Percentiles rank a stretch among this genome's conserved stretches.
phyloP scores from a whole-genome alignment of 1,139 yeast genomes.

The Saccharomyces pastorianus region DNA sequence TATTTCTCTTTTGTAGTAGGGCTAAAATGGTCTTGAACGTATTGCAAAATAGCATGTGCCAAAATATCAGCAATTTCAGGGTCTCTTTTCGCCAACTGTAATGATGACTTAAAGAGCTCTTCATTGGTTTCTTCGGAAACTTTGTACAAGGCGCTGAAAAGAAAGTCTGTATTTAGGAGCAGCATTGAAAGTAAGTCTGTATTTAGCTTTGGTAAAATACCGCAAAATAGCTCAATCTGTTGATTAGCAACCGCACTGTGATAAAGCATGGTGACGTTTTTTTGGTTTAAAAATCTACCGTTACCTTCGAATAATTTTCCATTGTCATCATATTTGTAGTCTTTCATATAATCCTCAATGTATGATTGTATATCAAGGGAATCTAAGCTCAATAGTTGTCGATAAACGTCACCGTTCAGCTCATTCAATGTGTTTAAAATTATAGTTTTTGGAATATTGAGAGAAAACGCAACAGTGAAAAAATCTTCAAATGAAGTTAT shows the following conservation, averaged over 20 bases:
- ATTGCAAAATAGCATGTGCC: background rate
- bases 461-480: slow-evolving; percentile 18
- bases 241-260: background rate
- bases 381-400: slow-evolving; percentile 13
- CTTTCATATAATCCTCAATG: slow-evolving; percentile 27
- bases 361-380: slow-evolving; percentile 29
- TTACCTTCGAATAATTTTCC: background rate
- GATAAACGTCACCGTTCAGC: slow-evolving; percentile 13
- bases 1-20: background rate
- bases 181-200: background rate
- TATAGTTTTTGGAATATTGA: slow-evolving; percentile 14
- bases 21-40: background rate
- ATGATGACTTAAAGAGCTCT: background rate
- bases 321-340: slow-evolving; percentile 23
- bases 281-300: background rate
- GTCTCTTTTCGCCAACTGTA: background rate
- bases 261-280: background rate
- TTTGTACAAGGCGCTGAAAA: background rate
- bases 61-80: background rate
- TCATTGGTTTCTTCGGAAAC: background rate
- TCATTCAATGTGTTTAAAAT: slow-evolving; percentile 18
- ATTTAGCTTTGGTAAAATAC: background rate
- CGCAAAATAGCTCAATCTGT: background rate
- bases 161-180: background rate
- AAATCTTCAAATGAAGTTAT: slow-evolving; percentile 29